Evolutionary conservation across 208 protist species (phyloP), one percentile per base, ranked within the genome.

Genomic region (Angomonas desouzai): DNA sequence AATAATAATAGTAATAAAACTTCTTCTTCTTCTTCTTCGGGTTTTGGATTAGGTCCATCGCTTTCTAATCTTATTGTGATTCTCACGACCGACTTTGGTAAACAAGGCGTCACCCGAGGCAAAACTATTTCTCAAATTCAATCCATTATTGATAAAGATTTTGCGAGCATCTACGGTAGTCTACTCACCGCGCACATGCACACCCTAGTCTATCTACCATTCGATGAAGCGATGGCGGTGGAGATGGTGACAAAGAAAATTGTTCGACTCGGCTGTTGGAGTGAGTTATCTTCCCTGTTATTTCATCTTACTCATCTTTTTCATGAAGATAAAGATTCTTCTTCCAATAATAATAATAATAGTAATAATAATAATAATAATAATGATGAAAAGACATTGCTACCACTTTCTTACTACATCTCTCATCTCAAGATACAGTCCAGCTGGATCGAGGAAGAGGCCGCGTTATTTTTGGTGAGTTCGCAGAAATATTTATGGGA

Each of bases 51-150:
- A n/a, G 30, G 64, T 9, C 74, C 71, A 11, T 76, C 82, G 22
- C 74, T 92, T 20, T 70, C 70, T 2, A 73, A 89, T 55, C 55
- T 90, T 27, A 68, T 81, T 2, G 77, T 94, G 28, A 76, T 94
- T 22, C 63, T 94, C 13, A 91, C 88, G 3, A 89, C 88, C 11
- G 88, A 94, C 64, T 85, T 92, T 61, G 88, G 88, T n/a, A 65
- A 85, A 47, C 77, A 94, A 48, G 88, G 85, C 10, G 80, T 81
- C 43, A 94, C 88, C 11, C 64, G 74, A 25, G 83, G 83, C 28
- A 87, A 84, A 66, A 83, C 72, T 25, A 30, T 77, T 0, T 47
- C 38, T 0, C 77, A 91, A 56, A 73, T 94, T 20, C 72, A 87
- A 56, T 43, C 65, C 48, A 78, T 94, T 72, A 75, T 91, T 43